Evolutionary conservation across 768 basidiomycete genomes (phyloP).

Genomic region (Kwoniella heveanensis): DNA sequence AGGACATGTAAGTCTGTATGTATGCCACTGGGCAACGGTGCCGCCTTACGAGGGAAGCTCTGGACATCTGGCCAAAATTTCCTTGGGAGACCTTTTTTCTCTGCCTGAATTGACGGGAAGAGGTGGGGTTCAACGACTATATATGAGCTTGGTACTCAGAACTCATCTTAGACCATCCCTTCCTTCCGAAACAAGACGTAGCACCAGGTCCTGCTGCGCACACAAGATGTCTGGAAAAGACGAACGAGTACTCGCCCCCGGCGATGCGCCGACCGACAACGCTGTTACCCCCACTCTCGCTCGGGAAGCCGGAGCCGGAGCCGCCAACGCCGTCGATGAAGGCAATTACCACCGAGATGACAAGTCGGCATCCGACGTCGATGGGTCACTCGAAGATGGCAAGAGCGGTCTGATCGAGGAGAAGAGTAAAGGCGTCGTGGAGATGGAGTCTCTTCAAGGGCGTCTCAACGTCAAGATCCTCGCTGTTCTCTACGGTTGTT

Average conservation of each 20-base stretch:
- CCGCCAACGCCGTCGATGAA: background rate
- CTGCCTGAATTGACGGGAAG: no score
- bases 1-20: no score
- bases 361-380: background rate
- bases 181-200: no score
- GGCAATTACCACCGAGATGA: background rate
- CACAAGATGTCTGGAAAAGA: background rate
- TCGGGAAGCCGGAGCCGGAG: no score
- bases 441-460: constrained; percentile 48
- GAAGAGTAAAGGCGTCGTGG: constrained; percentile 45
- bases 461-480: constrained; percentile 38
- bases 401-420: constrained; percentile 18
- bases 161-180: no score
- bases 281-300: background rate
- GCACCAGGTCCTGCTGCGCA: no score
- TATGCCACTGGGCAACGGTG: no score
- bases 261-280: background rate
- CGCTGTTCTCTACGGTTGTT: constrained; percentile 42
- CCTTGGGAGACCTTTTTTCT: no score
- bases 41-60: no score
- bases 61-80: no score
- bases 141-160: no score
- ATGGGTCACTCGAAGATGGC: background rate
- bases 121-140: no score
- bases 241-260: background rate